Base-by-base conservation (phyloP, 2,329 filamentous ascomycete genomes). In the Hirsutella thompsonii region DNA sequence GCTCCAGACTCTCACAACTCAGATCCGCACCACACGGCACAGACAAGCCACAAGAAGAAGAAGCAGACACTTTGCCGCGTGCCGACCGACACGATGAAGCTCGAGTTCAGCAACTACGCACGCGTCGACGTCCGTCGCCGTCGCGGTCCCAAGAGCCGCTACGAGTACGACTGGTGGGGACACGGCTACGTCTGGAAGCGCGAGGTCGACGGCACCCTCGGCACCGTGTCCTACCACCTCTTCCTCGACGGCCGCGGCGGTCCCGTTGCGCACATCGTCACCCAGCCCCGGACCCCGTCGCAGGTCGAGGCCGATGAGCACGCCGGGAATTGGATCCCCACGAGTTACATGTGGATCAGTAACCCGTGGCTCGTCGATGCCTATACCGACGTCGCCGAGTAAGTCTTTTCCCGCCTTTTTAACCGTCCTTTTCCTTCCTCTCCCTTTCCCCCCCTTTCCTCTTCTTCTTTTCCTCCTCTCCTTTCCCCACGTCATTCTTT, bases 61-160 rank as follows among this genome's bases (percentile, higher is more conserved):
- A 3, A 10, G n/a, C 4, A 30, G 29, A 10, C 13, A 11, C 4
- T 11, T 11, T 32, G 13, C 13, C 64, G 61, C 40, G 54, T 68
- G 36, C 76, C 84, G 16, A 84, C 81, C 43, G 87, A 94, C 59
- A 81, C 74, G 29, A 83, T 90, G 58, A 85, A 88, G 62, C 74
- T 98, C 28, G 90, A 96, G 58, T 98, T 95, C 58, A 93, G 87
- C 49, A 98, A 96, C 65, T 98, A 98, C 58, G 90, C 90, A 2
- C 87, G 92, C 52, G 79, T 96, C 33, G 84, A 94, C 48, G 66
- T 98, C 39, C 79, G n/a, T n/a, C n/a, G 75, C 49, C 77, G 85
- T 39, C 79, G 76, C n/a, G 14, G n/a, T 49, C 67, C 70, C 47
- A 90, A 88, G 62, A n/a, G n/a, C n/a, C 75, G 78, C 46, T 96